Evolutionary conservation across 225 moss, liverwort and hornwort species (phyloP), one percentile per base, ranked within the genome.

Genomic region (Marchantia polymorpha): DNA sequence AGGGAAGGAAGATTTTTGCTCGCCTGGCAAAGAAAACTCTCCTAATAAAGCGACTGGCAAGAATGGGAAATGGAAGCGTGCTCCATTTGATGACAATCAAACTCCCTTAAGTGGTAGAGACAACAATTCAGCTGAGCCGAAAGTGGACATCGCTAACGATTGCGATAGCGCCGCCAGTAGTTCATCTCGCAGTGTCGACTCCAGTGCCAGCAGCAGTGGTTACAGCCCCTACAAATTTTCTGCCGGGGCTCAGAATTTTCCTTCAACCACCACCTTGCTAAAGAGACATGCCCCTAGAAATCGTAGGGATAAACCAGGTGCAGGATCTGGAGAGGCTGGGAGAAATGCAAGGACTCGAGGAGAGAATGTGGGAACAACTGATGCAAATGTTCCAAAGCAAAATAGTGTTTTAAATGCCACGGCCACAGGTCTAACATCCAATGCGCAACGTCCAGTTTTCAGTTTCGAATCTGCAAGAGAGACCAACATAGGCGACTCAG

Each of bases 161-260:
- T 84, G 82, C 83, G 86, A 74, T 69, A 86, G 66, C 63, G 83
- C 81, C 65, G 82, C 82, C 1, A 85, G 80, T 74, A 84, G 87
- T 74, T 87, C 86, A 39, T 87, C 85, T 75, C 84, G 75, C 16
- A 87, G 85, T 78, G 83, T 74, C 79, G 88, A 89, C 20, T 79
- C 84, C 12, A 87, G 82, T 80, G 88, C 89, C 20, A 86, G 84
- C 31, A 91, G 83, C 75, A 79, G 80, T 81, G 75, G 82, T 51
- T 73, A 84, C 83, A 75, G 82, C 50, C 85, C 76, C 4, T 96
- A 92, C 52, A 93, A 85, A 59, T 93, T 96, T 64, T 84, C 91
- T 10, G 91, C 96, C 29, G 92, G 91, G 15, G 84, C 91, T 52
- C 85, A 88, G 54, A 86, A 84, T 77, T 80, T 86, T 15, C 77